These are phyloP conservation scores for Mycena filopes DNA, from an alignment of 768 basidiomycete species.

Conservation along the genomic window DNA sequence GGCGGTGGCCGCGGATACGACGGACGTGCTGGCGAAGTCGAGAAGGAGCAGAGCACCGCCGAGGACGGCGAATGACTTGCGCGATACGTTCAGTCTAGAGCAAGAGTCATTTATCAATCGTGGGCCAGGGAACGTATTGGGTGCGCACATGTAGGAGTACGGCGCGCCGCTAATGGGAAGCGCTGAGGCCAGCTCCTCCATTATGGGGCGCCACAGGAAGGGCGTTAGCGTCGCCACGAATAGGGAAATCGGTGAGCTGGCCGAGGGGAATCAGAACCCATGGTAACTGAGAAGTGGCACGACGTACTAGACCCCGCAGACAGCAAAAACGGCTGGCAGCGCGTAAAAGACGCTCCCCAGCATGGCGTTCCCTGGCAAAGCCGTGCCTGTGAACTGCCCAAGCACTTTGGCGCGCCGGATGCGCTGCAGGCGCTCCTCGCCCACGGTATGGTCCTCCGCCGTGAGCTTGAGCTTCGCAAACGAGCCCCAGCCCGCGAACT, in stretches of 20 bases:
- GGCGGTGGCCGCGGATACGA: constrained; percentile 80
- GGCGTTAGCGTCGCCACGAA: constrained; percentile 69
- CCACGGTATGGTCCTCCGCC: constrained; percentile 52
- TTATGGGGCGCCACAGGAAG: constrained; percentile 79
- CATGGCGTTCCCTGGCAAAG: constrained; percentile 76
- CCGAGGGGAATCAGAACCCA: background rate
- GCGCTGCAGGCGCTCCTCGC: constrained; percentile 40
- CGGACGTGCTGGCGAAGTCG: constrained; percentile 74
- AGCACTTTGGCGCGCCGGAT: constrained; percentile 52
- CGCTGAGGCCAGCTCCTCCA: constrained; percentile 78
- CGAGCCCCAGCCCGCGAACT: constrained; percentile 80
- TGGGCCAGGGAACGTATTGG: background rate
- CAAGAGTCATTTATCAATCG: too few species aligned
- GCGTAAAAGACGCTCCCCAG: constrained; percentile 78
- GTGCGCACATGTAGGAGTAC: constrained; percentile 71
- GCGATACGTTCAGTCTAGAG: constrained; percentile 72
- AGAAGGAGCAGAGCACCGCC: constrained; percentile 75
- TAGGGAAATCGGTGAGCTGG: constrained; percentile 76
- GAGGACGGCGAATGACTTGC: constrained; percentile 70
- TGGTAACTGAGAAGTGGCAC: background rate
- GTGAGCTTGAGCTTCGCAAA: constrained; percentile 58
- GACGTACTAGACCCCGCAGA: constrained; percentile 73
- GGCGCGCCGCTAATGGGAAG: constrained; percentile 77
- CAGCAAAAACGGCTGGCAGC: constrained; percentile 70
- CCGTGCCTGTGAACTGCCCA: constrained; percentile 73